phyloP scores from a whole-genome alignment of 139 green algal genomes.

The Chlorella vulgaris region DNA sequence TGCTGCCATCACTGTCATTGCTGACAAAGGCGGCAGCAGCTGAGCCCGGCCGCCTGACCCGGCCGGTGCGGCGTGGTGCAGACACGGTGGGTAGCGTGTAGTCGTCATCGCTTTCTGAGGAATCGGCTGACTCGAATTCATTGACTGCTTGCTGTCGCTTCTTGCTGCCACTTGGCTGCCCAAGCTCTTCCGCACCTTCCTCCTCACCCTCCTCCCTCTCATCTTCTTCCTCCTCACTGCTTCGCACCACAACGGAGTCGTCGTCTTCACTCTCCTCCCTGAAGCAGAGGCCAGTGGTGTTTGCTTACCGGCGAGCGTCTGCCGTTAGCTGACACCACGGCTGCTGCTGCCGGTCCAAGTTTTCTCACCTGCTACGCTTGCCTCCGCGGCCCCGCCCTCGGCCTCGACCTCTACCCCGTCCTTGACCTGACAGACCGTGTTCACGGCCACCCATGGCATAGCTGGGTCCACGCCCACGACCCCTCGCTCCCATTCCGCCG shows the following conservation, averaged over 20 bases:
- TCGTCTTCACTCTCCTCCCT: slow-evolving; percentile 26
- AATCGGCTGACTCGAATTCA: slow-evolving; percentile 9
- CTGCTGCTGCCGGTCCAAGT: background rate
- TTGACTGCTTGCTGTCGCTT: no score
- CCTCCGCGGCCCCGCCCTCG: background rate
- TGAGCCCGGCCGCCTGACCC: background rate
- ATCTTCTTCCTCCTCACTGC: slow-evolving; percentile 26
- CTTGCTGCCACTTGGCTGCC: background rate
- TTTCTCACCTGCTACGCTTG: slow-evolving; percentile 20
- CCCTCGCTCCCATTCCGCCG: background rate
- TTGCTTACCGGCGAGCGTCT: no score
- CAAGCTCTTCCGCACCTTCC: background rate
- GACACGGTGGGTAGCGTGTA: slow-evolving; percentile 7
- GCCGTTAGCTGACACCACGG: no score
- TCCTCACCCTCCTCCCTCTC: background rate
- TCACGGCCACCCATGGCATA: no score
- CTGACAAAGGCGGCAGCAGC: background rate
- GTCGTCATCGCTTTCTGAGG: slow-evolving; percentile 12
- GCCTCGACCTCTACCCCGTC: background rate
- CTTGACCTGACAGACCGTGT: no score
- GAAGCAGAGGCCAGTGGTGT: no score
- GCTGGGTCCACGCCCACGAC: background rate
- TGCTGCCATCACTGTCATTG: background rate
- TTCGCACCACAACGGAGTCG: slow-evolving; percentile 23
- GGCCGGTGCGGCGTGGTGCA: slow-evolving; percentile 1